Conservation (phyloP, 352 stramenopile species). For the Phytophthora pisi region DNA sequence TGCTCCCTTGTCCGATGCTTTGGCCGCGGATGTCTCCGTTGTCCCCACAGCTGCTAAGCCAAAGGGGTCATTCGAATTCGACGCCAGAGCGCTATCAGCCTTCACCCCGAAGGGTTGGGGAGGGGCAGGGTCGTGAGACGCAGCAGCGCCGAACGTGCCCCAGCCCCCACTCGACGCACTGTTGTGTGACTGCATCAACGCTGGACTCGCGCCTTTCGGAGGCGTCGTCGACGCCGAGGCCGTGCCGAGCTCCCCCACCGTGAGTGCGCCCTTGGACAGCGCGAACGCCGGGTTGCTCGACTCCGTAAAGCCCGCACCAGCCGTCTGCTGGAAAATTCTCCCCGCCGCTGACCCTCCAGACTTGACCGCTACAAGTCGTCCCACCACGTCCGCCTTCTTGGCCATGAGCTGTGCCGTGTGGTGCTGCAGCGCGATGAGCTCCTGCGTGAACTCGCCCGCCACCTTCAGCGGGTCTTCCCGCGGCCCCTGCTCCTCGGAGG, state of each 20-base stretch:
- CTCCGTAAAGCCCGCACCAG: conserved; percentile 12
- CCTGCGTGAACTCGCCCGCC: conserved; percentile 45
- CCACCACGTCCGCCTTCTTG: conserved; percentile 30
- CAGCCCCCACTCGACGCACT: conserved; percentile 24
- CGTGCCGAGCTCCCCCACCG: conserved; percentile 35
- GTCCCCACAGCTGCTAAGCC: background rate
- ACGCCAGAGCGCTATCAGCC: background rate
- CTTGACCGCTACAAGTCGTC: conserved; percentile 30
- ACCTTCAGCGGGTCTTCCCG: conserved; percentile 36
- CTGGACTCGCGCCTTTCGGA: conserved; percentile 24
- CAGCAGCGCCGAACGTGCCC: conserved; percentile 26
- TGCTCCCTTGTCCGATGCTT: conserved; percentile 11
- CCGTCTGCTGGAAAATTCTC: conserved; percentile 22
- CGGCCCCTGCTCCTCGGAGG: conserved; percentile 35
- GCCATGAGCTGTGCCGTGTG: conserved; percentile 44
- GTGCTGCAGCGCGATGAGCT: conserved; percentile 55
- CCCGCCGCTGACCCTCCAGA: conserved; percentile 13
- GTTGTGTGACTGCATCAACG: conserved; percentile 24
- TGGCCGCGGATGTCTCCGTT: background rate
- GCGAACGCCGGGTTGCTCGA: conserved; percentile 35
- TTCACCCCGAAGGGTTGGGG: conserved; percentile 20
- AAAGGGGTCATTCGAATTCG: conserved; percentile 24
- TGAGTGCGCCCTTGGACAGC: conserved; percentile 38
- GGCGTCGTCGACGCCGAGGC: conserved; percentile 23
- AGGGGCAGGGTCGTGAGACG: conserved; percentile 18